Evolutionary conservation across 2,329 filamentous ascomycete species (phyloP), one percentile per base, ranked within the genome.

Genomic region (Trichoderma afroharzianum): DNA sequence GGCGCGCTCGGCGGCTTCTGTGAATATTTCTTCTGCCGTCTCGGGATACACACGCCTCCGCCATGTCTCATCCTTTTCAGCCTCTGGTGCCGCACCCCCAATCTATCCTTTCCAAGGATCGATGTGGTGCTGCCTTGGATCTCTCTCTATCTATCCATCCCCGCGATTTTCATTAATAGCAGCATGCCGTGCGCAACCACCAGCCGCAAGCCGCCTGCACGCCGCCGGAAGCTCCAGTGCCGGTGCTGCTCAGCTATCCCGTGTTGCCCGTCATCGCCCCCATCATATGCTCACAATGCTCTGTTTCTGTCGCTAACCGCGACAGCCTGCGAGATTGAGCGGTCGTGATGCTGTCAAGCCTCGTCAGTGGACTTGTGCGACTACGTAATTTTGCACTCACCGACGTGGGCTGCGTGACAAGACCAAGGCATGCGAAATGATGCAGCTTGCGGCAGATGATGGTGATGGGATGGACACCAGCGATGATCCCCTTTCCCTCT

Each of bases 81-180:
- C 57, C 66, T 62, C 66, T 62, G n/a, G 30, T 50, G 30, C 43
- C 43, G n/a, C 53, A 26, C 64, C 53, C 63, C 63, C 63, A 55
- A 47, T 67, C 36, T 30, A 32, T 43, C 26, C 36, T 36, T 47
- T 47, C 64, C 57, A 62, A 69, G 66, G 55, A 69, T 69, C 66
- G 55, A 33, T 61, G 55, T 53, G 39, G 66, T 69, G 66, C 57
- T 62, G 55, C 66, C 57, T 69, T 62, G 55, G 57, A 69, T 69
- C 66, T 69, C 39, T 53, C 28, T 57, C 28, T 63, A 36, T 64
- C 39, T 50, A 18, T 32, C 21, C 21, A 57, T 36, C 43, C 57
- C 57, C 66, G 66, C 66, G 66, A 69, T 69, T 69, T 61, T 33
- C 66, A 69, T 69, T 62, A 53, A 69, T 62, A 69, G 57, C 39